These are phyloP conservation scores for Aphanoascus verrucosus DNA, from an alignment of 2,329 filamentous ascomycete genomes.

Conservation along the genomic window DNA sequence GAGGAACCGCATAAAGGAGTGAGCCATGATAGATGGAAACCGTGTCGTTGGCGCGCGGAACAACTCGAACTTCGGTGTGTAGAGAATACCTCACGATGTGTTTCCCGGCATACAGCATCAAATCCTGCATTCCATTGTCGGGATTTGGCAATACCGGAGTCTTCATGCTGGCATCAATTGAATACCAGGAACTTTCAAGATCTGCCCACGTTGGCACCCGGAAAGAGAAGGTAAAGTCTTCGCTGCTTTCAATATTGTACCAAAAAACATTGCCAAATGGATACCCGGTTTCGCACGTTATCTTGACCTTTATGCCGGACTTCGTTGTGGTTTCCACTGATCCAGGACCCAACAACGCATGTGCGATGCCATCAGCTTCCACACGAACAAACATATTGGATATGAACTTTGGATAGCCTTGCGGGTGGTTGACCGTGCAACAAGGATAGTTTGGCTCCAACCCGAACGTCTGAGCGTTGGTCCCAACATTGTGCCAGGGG, in stretches of 20 bases:
- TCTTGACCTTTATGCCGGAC: slow-evolving; percentile 29
- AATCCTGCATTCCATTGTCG: slow-evolving; percentile 29
- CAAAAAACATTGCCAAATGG: slow-evolving; percentile 35
- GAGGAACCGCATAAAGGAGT: slow-evolving; percentile 36
- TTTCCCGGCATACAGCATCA: slow-evolving; percentile 27
- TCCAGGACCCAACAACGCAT: slow-evolving; percentile 42
- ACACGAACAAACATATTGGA: slow-evolving; percentile 39
- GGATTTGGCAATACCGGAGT: slow-evolving; percentile 24
- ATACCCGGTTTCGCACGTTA: slow-evolving; percentile 42
- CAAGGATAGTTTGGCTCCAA: slow-evolving; percentile 44
- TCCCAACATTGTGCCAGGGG: slow-evolving; percentile 43
- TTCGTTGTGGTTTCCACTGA: slow-evolving; percentile 32
- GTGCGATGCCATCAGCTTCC: slow-evolving; percentile 38
- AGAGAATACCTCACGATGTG: slow-evolving; percentile 29
- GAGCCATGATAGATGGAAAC: slow-evolving; percentile 37
- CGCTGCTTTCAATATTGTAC: slow-evolving; percentile 32
- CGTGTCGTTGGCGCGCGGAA: slow-evolving; percentile 34
- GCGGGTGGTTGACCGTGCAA: slow-evolving; percentile 50
- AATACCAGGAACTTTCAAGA: slow-evolving; percentile 18
- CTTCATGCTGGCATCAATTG: slow-evolving; percentile 18
- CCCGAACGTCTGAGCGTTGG: slow-evolving; percentile 40
- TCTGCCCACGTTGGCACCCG: slow-evolving; percentile 39
- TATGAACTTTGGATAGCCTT: slow-evolving; percentile 48
- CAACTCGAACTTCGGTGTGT: slow-evolving; percentile 24
- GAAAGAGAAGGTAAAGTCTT: slow-evolving; percentile 36